These are phyloP conservation scores for Amanita subjunquillea DNA, from an alignment of 768 basidiomycete genomes.

Conservation along the genomic window DNA sequence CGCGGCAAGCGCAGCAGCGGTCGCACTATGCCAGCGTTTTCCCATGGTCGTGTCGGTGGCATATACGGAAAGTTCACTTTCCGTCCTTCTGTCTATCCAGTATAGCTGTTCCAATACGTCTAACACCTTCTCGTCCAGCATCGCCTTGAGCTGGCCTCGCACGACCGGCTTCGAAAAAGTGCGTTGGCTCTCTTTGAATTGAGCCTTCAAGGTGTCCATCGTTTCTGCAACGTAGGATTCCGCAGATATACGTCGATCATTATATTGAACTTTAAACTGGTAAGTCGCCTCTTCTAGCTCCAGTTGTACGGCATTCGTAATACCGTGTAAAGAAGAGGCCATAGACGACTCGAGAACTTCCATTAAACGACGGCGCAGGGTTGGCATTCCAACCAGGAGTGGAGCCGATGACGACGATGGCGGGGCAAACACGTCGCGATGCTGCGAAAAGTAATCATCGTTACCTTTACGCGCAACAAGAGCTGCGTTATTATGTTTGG, in stretches of 20 bases:
- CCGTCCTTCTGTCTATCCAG: constrained; percentile 84
- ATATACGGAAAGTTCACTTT: constrained; percentile 3
- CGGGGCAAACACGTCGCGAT: constrained; percentile 51
- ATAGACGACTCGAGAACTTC: constrained; percentile 96
- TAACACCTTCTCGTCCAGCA: constrained; percentile 96
- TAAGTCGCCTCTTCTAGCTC: constrained; percentile 96
- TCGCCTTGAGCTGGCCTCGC: constrained; percentile 77
- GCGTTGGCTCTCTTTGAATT: constrained; percentile 77
- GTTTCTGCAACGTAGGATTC: constrained; percentile 98
- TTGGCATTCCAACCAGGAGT: constrained; percentile 87
- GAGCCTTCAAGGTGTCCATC: constrained; percentile 82
- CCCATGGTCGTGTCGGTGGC: constrained; percentile 1
- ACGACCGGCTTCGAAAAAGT: constrained; percentile 87
- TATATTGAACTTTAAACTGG: constrained; percentile 98
- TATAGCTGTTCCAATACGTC: constrained; percentile 95
- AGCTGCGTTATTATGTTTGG: constrained; percentile 36
- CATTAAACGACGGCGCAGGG: constrained; percentile 85
- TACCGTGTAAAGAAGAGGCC: constrained; percentile 91
- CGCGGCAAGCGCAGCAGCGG: not conserved
- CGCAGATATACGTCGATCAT: constrained; percentile 87
- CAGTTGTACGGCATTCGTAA: constrained; percentile 94
- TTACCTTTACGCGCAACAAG: constrained; percentile 47
- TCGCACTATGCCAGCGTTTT: constrained; percentile 1
- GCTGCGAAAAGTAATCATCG: constrained; percentile 53
- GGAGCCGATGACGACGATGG: constrained; percentile 30